Evolutionary conservation across 768 basidiomycete species (phyloP).

Genomic region (Omphalotus guepiniiformis): DNA sequence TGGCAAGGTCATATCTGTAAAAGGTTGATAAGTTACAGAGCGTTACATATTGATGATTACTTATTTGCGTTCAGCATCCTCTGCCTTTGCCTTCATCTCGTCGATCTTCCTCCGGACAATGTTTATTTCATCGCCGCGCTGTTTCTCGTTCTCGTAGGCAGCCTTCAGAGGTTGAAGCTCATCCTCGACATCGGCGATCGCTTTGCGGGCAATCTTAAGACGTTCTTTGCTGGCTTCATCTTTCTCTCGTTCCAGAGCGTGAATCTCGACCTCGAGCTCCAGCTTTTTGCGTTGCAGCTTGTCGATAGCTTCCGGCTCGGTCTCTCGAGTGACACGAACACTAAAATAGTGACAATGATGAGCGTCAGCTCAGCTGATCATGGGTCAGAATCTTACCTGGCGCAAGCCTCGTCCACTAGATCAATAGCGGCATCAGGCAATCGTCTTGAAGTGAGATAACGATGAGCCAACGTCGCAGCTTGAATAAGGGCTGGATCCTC

Average conservation of each 20-base stretch:
- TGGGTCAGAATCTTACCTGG: constrained; percentile 47
- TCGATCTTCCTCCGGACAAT: constrained; percentile 78
- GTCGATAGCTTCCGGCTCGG: constrained; percentile 91
- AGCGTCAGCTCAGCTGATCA: background rate
- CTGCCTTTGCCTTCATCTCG: constrained; percentile 85
- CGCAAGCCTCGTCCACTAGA: constrained; percentile 88
- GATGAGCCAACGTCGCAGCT: constrained; percentile 88
- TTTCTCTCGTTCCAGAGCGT: constrained; percentile 91
- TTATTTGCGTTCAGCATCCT: constrained; percentile 80
- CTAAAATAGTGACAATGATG: constrained; percentile 29
- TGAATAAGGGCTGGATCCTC: constrained; percentile 83
- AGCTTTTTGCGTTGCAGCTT: constrained; percentile 84
- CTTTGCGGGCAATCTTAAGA: constrained; percentile 66
- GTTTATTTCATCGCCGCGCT: constrained; percentile 76
- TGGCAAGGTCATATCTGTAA: constrained; percentile 60
- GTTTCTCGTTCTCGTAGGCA: constrained; percentile 85
- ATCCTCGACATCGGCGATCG: constrained; percentile 81
- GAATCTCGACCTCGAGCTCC: constrained; percentile 91
- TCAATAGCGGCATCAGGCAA: constrained; percentile 89
- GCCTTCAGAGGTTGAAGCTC: constrained; percentile 77
- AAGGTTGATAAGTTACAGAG: constrained; percentile 11
- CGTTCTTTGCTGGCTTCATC: constrained; percentile 86
- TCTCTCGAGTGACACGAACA: constrained; percentile 90
- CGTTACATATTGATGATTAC: background rate
- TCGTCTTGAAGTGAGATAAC: constrained; percentile 80